Percentiles rank a stretch among this genome's conserved stretches.
Conservation (phyloP, 805 yeast species). For the Brettanomyces custersianus region DNA sequence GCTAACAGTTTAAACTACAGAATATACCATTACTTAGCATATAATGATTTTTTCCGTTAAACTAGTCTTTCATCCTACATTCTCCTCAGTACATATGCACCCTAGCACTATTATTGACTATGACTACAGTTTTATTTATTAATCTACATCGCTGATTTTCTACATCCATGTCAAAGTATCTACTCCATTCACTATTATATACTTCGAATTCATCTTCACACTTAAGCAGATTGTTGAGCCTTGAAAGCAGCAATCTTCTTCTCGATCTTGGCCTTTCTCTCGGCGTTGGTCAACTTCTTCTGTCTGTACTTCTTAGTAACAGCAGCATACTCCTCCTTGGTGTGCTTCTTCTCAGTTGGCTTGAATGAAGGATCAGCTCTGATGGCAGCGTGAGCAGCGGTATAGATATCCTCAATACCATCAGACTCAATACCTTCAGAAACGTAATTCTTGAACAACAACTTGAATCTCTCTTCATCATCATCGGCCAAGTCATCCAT, state of each 20-base stretch:
- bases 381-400: conserved; percentile 89
- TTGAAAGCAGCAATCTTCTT: conserved; percentile 92
- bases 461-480: conserved; percentile 98
- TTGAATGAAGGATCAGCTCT: conserved; percentile 92
- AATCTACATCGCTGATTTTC: no score
- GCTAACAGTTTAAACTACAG: no score
- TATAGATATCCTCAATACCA: conserved; percentile 90
- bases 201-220: no score
- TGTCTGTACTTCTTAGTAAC: conserved; percentile 88
- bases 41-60: no score
- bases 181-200: no score
- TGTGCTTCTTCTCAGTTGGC: conserved; percentile 85
- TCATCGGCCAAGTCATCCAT: conserved; percentile 99
- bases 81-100: no score
- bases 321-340: conserved; percentile 98
- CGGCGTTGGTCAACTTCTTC: conserved; percentile 80
- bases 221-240: conserved; percentile 32
- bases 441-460: conserved; percentile 91
- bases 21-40: no score
- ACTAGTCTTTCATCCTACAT: no score
- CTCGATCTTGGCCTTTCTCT: conserved; percentile 83
- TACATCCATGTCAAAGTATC: no score
- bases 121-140: no score
- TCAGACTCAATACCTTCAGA: conserved; percentile 98
- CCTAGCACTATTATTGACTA: no score